Evolutionary conservation across 345 rosid species (phyloP), one percentile per base, ranked within the genome.

Genomic region (Carallia brachiata): DNA sequence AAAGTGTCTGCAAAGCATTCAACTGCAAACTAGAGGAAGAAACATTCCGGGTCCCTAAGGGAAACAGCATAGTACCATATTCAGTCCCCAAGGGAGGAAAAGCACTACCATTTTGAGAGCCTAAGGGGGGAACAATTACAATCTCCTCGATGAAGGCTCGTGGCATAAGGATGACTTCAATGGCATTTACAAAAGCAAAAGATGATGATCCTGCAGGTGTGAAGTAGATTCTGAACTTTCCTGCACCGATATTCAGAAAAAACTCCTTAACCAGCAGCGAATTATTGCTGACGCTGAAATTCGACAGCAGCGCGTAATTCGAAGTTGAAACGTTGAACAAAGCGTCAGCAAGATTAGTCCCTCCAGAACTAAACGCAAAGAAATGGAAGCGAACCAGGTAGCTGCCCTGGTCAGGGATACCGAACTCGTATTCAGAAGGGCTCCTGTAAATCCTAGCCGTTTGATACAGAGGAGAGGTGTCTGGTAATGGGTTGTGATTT

Each of bases 301-400:
- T 75, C 19, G 62, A 40, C 18, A 85, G 61, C 36, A 77, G 76
- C 3, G 37, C 28, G 44, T 74, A 84, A 63, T 79, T 76, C 16
- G 76, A 70, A 57, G 79, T 73, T 6, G 59, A 82, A 63, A 88
- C 84, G 62, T 78, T 1, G 36, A 86, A 85, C 13, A 31, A 44
- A 52, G 90, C 75, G 1, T 63, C 62, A 27, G 78, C 78, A 59
- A 87, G 81, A 27, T 84, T 63, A 37, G 1, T 61, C 6, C 44
- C 50, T 8, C 59, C 0, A 40, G 72, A 50, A 48, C 56, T 62
- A 68, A 79, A 65, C 70, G 78, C 60, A 44, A 61, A 78, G 82
- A 86, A 79, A 72, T 78, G 87, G 62, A 71, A 68, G 60, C 89
- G 90, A 19, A 88, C 79, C 6, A 87, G 27, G 75, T 88, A 62